A percentile compares a stretch with the other conserved stretches of the same genome.
phyloP scores from a whole-genome alignment of 495 filamentous ascomycete genomes.

The Aspergillus haitiensis region DNA sequence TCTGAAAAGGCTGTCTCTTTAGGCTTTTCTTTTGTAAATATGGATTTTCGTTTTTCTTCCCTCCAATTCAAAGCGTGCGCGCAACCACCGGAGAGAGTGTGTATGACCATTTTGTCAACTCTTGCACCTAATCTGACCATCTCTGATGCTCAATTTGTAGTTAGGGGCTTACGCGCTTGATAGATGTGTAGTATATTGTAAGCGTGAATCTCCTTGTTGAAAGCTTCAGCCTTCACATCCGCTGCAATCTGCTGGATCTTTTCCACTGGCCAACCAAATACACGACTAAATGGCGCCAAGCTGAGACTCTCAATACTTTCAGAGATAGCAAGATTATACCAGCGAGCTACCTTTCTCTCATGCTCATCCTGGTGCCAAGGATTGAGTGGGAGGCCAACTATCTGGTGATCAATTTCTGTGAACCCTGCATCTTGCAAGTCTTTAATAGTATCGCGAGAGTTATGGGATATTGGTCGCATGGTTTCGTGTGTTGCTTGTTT shows the following conservation, averaged over 20 bases:
- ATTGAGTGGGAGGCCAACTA: slow-evolving; percentile 72
- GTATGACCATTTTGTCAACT: not conserved
- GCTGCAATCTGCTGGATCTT: slow-evolving; percentile 62
- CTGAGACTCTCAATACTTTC: slow-evolving; percentile 73
- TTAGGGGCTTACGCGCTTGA: slow-evolving; percentile 44
- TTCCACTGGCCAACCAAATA: slow-evolving; percentile 61
- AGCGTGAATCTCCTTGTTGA: slow-evolving; percentile 63
- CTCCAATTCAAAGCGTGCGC: not conserved
- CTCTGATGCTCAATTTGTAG: slow-evolving; percentile 9
- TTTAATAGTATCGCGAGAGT: slow-evolving; percentile 56
- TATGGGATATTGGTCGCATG: slow-evolving; percentile 67
- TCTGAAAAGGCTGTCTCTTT: not conserved
- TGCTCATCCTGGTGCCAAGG: slow-evolving; percentile 73
- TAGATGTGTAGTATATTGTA: slow-evolving; percentile 70
- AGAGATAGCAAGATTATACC: slow-evolving; percentile 79
- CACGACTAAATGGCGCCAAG: slow-evolving; percentile 71
- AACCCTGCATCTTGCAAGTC: slow-evolving; percentile 74
- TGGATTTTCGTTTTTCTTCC: not conserved
- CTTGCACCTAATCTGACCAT: not conserved
- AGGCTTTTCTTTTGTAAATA: not conserved
- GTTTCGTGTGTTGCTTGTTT: slow-evolving; percentile 66
- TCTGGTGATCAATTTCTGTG: slow-evolving; percentile 73
- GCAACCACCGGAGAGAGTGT: not conserved
- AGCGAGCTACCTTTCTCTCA: slow-evolving; percentile 69
- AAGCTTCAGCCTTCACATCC: slow-evolving; percentile 69